Percentiles rank a stretch among this genome's conserved stretches.
phyloP scores from a whole-genome alignment of 495 filamentous ascomycete species.

The Gamarada debralockiae region DNA sequence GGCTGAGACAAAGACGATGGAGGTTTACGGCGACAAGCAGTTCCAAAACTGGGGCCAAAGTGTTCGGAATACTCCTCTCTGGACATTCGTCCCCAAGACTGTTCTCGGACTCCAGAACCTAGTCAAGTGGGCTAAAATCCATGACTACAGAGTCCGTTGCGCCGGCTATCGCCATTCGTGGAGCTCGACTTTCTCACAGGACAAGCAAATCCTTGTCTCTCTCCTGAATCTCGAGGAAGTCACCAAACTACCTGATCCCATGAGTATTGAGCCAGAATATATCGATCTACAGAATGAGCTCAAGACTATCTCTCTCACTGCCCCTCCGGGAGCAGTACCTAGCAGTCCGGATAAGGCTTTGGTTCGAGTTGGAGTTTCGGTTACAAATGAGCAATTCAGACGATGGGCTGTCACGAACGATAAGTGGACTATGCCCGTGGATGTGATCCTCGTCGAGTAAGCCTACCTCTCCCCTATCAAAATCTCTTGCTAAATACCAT shows the following conservation, averaged over 20 bases:
- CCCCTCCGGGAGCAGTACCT: conserved; percentile 14
- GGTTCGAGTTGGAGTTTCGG: conserved; percentile 39
- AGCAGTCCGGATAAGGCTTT: conserved; percentile 25
- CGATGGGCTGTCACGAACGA: conserved; percentile 41
- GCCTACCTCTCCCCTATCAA: background rate
- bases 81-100: conserved; percentile 43
- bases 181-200: conserved; percentile 38
- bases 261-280: conserved; percentile 28
- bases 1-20: conserved; percentile 15
- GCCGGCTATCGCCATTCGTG: conserved; percentile 48
- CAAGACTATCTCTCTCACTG: conserved; percentile 27
- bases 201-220: conserved; percentile 48
- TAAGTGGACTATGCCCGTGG: conserved; percentile 38
- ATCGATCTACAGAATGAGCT: conserved; percentile 35
- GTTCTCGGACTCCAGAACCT: conserved; percentile 42
- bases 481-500: background rate
- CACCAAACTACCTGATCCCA: conserved; percentile 36
- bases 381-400: conserved; percentile 47
- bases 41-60: conserved; percentile 50
- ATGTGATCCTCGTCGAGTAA: conserved; percentile 49
- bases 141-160: conserved; percentile 38
- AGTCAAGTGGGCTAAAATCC: conserved; percentile 34
- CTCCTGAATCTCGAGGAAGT: conserved; percentile 38
- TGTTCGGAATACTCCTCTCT: conserved; percentile 39
- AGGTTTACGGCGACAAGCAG: conserved; percentile 21